Evolutionary conservation across 139 green algal species (phyloP).

Genomic region (Micractinium conductrix): DNA sequence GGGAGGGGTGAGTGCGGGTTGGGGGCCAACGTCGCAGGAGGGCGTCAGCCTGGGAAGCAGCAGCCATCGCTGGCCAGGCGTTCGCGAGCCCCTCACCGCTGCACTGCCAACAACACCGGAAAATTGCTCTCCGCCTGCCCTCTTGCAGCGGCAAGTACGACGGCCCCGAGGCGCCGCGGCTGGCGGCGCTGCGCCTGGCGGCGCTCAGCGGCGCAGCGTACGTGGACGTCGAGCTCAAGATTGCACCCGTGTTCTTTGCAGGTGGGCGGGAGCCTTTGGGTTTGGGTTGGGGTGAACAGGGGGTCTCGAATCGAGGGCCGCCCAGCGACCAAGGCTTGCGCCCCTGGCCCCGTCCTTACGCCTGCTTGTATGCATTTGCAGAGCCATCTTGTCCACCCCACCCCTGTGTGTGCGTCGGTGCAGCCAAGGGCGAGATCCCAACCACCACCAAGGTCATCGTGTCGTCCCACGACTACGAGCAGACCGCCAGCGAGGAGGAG

Average conservation of each 20-base stretch:
- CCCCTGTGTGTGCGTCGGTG: neutral
- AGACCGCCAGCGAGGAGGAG: slow-evolving; percentile 70
- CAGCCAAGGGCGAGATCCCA: slow-evolving; percentile 60
- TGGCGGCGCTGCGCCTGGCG: slow-evolving; percentile 79
- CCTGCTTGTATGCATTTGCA: no score
- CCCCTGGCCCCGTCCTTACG: no score
- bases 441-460: slow-evolving; percentile 86
- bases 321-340: no score
- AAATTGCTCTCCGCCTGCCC: neutral
- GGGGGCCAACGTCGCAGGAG: neutral
- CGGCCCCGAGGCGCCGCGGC: slow-evolving; percentile 75
- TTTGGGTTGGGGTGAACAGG: neutral
- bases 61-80: neutral
- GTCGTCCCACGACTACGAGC: slow-evolving; percentile 92
- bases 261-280: slow-evolving; percentile 16
- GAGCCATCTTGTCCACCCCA: no score
- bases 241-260: slow-evolving; percentile 77
- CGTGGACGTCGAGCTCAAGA: slow-evolving; percentile 94
- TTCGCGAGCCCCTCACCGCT: neutral
- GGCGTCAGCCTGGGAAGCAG: neutral
- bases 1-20: slow-evolving; percentile 82
- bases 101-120: neutral
- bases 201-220: slow-evolving; percentile 80
- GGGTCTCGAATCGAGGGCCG: no score
- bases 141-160: slow-evolving; percentile 81